These are phyloP conservation scores for Penicillium crustosum DNA, from an alignment of 2,329 filamentous ascomycete genomes.

Conservation along the genomic window DNA sequence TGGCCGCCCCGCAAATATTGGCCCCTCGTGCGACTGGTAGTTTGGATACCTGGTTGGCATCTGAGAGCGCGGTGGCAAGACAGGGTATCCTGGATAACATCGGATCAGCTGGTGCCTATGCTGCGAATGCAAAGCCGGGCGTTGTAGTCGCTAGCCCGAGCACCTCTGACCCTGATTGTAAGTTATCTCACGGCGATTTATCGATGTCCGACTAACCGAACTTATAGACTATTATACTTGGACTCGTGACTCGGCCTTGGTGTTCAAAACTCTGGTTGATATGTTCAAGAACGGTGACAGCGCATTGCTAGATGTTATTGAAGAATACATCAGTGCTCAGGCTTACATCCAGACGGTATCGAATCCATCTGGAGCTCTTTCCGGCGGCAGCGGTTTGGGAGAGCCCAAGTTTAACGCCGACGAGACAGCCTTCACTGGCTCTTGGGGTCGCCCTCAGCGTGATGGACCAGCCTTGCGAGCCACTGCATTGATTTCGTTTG, in stretches of 20 bases:
- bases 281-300: slow-evolving; percentile 62
- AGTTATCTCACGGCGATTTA: background rate
- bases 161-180: slow-evolving; percentile 55
- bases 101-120: slow-evolving; percentile 52
- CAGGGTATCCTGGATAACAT: slow-evolving; percentile 57
- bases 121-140: slow-evolving; percentile 50
- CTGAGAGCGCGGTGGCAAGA: slow-evolving; percentile 50
- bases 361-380: slow-evolving; percentile 65
- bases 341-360: slow-evolving; percentile 64
- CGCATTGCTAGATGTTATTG: slow-evolving; percentile 59
- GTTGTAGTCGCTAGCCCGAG: slow-evolving; percentile 58
- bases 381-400: slow-evolving; percentile 54
- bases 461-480: slow-evolving; percentile 77
- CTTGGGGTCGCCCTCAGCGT: slow-evolving; percentile 76
- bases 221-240: slow-evolving; percentile 73
- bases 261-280: slow-evolving; percentile 68
- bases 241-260: slow-evolving; percentile 72
- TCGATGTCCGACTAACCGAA: background rate
- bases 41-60: slow-evolving; percentile 29
- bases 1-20: slow-evolving; percentile 19
- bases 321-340: slow-evolving; percentile 68
- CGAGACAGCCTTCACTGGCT: slow-evolving; percentile 58
- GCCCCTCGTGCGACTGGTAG: slow-evolving; percentile 19
- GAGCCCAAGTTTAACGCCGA: slow-evolving; percentile 74
- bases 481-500: slow-evolving; percentile 69